Evolutionary conservation across 148 eudicot genomes (phyloP).

Genomic region (Rhododendron williamsianum): DNA sequence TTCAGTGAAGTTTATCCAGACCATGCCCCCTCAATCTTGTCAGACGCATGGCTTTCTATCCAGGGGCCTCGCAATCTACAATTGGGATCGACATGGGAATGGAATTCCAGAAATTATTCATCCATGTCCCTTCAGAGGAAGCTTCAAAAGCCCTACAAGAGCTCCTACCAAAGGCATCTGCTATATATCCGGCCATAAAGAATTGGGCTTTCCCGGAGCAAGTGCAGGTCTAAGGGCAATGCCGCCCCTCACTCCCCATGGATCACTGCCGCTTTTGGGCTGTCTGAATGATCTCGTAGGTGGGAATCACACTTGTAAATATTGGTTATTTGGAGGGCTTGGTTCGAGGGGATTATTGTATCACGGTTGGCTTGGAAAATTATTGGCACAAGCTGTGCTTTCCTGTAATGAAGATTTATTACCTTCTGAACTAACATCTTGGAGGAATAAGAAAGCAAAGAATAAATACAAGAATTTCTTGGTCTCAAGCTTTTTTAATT

Average conservation of each 20-base stretch:
- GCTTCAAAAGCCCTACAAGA: slow-evolving; percentile 59
- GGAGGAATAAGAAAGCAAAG: slow-evolving; percentile 41
- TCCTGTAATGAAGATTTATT: slow-evolving; percentile 53
- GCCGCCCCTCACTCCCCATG: slow-evolving; percentile 79
- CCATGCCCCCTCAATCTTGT: slow-evolving; percentile 72
- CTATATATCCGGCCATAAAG: slow-evolving; percentile 56
- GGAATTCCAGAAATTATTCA: slow-evolving; percentile 75
- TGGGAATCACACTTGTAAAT: slow-evolving; percentile 33
- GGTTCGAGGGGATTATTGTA: slow-evolving; percentile 86
- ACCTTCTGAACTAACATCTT: slow-evolving; percentile 67
- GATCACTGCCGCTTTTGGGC: slow-evolving; percentile 84
- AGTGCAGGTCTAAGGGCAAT: slow-evolving; percentile 87
- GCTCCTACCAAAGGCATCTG: slow-evolving; percentile 74
- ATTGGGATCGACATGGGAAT: slow-evolving; percentile 97
- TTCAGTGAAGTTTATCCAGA: slow-evolving; percentile 59
- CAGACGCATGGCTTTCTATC: slow-evolving; percentile 91
- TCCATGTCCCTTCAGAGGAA: slow-evolving; percentile 56
- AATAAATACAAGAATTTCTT: neutral
- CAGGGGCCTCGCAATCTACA: slow-evolving; percentile 56
- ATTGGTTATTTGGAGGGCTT: slow-evolving; percentile 85
- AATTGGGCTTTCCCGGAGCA: slow-evolving; percentile 60
- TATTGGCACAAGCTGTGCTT: slow-evolving; percentile 70
- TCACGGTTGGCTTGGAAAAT: slow-evolving; percentile 90
- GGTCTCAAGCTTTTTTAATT: neutral
- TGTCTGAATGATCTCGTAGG: slow-evolving; percentile 53